Evolutionary conservation across 2,329 filamentous ascomycete species (phyloP), one percentile per base, ranked within the genome.

Genomic region (Aspergillus tubingensis): DNA sequence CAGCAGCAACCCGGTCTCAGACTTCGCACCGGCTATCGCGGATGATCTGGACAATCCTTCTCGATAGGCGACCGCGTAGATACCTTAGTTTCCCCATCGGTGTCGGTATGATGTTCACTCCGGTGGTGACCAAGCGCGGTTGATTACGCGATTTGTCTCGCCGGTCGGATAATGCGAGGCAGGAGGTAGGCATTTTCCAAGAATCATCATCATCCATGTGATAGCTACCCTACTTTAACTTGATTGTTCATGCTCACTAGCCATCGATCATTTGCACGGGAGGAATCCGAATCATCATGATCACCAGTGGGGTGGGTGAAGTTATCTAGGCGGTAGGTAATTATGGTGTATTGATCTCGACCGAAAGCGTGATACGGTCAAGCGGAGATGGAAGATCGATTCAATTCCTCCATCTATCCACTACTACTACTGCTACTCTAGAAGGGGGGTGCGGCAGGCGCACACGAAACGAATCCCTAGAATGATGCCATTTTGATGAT

Each of bases 21-120:
- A 58, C 41, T 58, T 58, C 56, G 54, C 58, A 27, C 66, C 67
- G 67, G 67, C 65, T 68, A 69, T 68, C 67, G 67, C 67, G 67
- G 67, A 65, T 65, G 65, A 64, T 61, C 57, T 60, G 53, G 60
- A 61, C 61, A 65, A 61, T 57, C 39, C 30, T 64, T 52, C 50
- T 58, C 27, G 27, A 52, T 57, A 57, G 57, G 60, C 48, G 57
- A 48, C 54, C 54, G 47, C 47, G 30, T 56, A 48, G 39, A 44
- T 55, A 43, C 11, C 25, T 23, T 50, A 30, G 47, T 19, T 36
- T 36, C 47, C 25, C n/a, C 13, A 30, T 30, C 25, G 25, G 47
- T 8, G 47, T 50, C 25, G 25, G 47, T 27, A 50, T 50, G 47
- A 30, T 30, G 25, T 50, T n/a, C 25, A 25, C 10, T 51, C 32